A percentile compares a stretch with the other conserved stretches of the same genome.
Conservation (phyloP, 306 rosid genomes). For the Quercus alba region DNA sequence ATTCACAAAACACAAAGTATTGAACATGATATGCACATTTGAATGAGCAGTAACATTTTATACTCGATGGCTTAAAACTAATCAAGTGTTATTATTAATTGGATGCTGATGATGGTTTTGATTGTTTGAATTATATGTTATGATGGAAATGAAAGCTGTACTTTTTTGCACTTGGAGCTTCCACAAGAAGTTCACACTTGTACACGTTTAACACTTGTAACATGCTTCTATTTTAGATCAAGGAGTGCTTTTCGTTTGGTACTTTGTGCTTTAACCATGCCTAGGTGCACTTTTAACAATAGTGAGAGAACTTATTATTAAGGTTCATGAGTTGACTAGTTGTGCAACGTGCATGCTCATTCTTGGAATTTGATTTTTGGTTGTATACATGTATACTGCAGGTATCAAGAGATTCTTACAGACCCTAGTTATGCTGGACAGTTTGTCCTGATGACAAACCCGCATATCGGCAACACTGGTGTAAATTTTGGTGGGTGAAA, state of each 20-base stretch:
- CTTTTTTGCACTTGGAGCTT: too few species aligned
- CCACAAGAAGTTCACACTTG: too few species aligned
- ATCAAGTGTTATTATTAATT: too few species aligned
- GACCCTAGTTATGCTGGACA: constrained; percentile 99
- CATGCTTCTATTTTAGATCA: background rate
- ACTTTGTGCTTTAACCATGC: background rate
- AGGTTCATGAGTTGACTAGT: background rate
- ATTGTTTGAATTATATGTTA: too few species aligned
- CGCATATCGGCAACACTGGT: constrained; percentile 95
- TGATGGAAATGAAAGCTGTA: too few species aligned
- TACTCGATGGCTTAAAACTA: too few species aligned
- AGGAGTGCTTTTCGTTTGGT: background rate
- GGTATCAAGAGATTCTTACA: constrained; percentile 95
- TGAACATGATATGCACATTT: too few species aligned
- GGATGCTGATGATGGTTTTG: too few species aligned
- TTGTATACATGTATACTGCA: constrained; percentile 26
- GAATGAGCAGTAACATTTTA: too few species aligned
- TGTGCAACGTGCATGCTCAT: background rate
- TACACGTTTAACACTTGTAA: too few species aligned
- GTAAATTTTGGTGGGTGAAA: constrained; percentile 65
- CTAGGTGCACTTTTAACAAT: background rate
- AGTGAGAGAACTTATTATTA: background rate
- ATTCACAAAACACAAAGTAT: too few species aligned
- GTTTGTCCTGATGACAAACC: constrained; percentile 93
- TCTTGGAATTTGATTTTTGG: background rate